Evolutionary conservation across 345 rosid species (phyloP), one percentile per base, ranked within the genome.

Genomic region (Pugionium cornutum): DNA sequence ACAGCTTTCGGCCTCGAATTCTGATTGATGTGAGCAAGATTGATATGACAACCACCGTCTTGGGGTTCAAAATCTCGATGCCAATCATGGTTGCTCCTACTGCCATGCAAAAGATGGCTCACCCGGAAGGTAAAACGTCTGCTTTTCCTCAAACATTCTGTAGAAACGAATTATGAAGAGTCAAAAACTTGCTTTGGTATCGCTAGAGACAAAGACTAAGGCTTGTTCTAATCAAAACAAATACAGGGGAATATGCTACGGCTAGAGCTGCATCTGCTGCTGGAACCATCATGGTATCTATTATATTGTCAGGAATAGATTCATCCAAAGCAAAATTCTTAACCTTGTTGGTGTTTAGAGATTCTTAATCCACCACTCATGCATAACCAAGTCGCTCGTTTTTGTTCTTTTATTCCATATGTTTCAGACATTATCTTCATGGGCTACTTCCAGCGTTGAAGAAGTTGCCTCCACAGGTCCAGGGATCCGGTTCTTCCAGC

Each of bases 1-100:
- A 39, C 68, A 83, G 88, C 78, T 89, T 89, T 53, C 87, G 96
- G 27, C 96, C 96, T 28, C 89, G 96, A 47, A 82, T 89, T 76
- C 85, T 89, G 63, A 82, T 89, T 62, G 96, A 89, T 69, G 94
- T 89, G 10, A 86, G 75, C 86, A 86, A 78, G 77, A 89, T 89
- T 61, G 96, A 86, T 75, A 82, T 83, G 89, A 62, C 68, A 29
- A 83, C 91, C 41, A 82, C 84, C 44, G 79, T 89, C 45, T 62
- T 89, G 80, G 91, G 96, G 5, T 89, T 83, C 83, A 89, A 89
- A 62, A 78, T 89, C 71, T 89, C 96, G 0, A 89, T 89, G 94
- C 96, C 94, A 0, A 86, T 89, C 79, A 89, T 89, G 96, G 74
- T 89, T 83, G 96, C 96, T 66, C 96, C 96, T 34, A 82, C 94